phyloP scores from a whole-genome alignment of 2,329 filamentous ascomycete genomes.

The Drechslerella coelobrocha region DNA sequence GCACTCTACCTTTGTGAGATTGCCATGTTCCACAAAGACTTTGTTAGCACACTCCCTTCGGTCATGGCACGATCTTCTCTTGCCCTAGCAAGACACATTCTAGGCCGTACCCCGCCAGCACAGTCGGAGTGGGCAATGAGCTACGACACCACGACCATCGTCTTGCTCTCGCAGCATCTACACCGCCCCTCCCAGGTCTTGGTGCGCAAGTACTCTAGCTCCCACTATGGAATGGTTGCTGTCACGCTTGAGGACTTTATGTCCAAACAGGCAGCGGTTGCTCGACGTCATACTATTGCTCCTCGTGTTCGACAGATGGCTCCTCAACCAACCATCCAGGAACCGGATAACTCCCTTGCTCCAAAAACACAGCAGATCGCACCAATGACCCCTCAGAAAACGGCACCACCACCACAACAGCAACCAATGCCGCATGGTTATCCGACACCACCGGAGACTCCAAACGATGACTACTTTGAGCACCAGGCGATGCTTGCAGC shows the following conservation, averaged over 20 bases:
- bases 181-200: constrained; percentile 72
- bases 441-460: constrained; percentile 84
- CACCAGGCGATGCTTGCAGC: constrained; percentile 47
- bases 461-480: constrained; percentile 68
- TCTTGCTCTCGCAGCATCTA: constrained; percentile 70
- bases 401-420: constrained; percentile 58
- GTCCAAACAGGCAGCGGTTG: constrained; percentile 67
- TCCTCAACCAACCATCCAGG: constrained; percentile 65
- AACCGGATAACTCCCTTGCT: constrained; percentile 60
- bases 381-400: constrained; percentile 81
- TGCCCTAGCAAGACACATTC: constrained; percentile 83
- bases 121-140: constrained; percentile 57
- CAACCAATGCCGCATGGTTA: constrained; percentile 73
- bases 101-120: constrained; percentile 68
- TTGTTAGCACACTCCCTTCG: constrained; percentile 89
- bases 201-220: constrained; percentile 71
- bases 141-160: constrained; percentile 64
- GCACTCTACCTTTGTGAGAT: constrained; percentile 93
- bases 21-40: constrained; percentile 93
- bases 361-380: constrained; percentile 64
- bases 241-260: constrained; percentile 72
- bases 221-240: constrained; percentile 70
- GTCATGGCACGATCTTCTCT: constrained; percentile 88
- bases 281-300: constrained; percentile 58
- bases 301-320: constrained; percentile 60